Evolutionary conservation across 768 basidiomycete species (phyloP), one percentile per base, ranked within the genome.

Genomic region (Russula foetens): DNA sequence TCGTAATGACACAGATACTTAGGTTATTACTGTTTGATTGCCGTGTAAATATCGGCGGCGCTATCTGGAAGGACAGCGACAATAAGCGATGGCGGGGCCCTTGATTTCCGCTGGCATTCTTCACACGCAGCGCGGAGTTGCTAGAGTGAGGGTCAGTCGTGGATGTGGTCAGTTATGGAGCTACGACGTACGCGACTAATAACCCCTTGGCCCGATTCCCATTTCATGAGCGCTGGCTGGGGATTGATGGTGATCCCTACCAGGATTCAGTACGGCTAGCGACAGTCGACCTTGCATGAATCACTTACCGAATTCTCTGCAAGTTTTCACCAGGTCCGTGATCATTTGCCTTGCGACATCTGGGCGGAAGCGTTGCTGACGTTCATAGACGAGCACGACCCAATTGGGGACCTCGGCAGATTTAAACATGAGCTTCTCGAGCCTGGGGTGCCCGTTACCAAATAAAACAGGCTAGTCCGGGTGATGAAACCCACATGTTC

Each of bases 41-140:
- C 80, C 2, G 80, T 84, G 64, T 92, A 92, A 15, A 90, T 81
- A 53, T 92, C 87, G 39, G 83, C 82, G 0, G 81, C 85, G 2
- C 80, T 80, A 62, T 55, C 59, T 1, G 59, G 62, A 15, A 63
- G 53, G 23, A 63, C 14, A 7, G 54, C 53, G 7, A 63, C 59
- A 21, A 60, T 63, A 17, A 63, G 53, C 11, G 53, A 31, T 6
- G 62, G 62, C 4, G 73, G 71, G 9, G 69, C 71, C 4, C 71
- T 72, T 26, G 72, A 72, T 63, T 74, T 76, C 35, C 71, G 65
- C 47, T 68, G 71, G 56, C 78, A 80, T 9, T 76, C 77, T 0
- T 66, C 65, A 6, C 87, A 89, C 3, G 77, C 78, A 3, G 66
- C 67, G 15, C 72, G 73, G n/a, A 91, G 71, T 71, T 81, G 78